Conservation (phyloP, 805 yeast genomes). For the Zygosaccharomyces rouxii region DNA sequence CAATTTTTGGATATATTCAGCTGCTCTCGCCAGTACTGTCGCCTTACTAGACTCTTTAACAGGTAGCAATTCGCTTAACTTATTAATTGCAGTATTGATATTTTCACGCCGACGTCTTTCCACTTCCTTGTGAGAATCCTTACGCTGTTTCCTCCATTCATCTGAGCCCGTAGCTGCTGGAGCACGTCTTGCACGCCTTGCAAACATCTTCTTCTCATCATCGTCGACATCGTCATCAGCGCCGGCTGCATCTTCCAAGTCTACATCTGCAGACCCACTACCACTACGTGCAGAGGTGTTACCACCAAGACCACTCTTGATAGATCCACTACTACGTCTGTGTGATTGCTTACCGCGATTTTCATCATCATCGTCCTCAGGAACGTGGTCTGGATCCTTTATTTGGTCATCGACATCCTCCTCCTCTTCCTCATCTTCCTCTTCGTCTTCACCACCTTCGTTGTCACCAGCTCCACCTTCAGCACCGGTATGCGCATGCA, state of each 20-base stretch:
- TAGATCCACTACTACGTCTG: background rate
- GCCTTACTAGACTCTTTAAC: conserved; percentile 80
- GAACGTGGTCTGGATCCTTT: conserved; percentile 18
- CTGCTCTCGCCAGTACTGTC: conserved; percentile 80
- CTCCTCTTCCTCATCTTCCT: conserved; percentile 16
- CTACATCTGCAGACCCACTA: conserved; percentile 3
- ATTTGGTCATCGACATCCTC: conserved; percentile 20
- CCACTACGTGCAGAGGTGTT: conserved; percentile 1
- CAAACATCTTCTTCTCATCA: conserved; percentile 16
- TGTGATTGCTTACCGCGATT: conserved; percentile 1
- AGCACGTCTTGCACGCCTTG: conserved; percentile 30
- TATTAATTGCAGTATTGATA: conserved; percentile 82
- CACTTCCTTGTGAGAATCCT: conserved; percentile 91
- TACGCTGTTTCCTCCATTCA: conserved; percentile 48
- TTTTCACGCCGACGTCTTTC: conserved; percentile 89
- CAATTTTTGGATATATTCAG: conserved; percentile 82
- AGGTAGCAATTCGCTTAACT: conserved; percentile 72
- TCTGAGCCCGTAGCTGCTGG: conserved; percentile 30
- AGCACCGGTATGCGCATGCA: background rate
- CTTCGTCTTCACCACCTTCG: conserved; percentile 13
- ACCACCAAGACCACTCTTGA: conserved; percentile 6
- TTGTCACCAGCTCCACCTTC: conserved; percentile 8
- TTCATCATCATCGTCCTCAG: conserved; percentile 10
- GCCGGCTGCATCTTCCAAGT: background rate
- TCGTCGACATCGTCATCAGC: conserved; percentile 11